Conservation (phyloP, 2,329 filamentous ascomycete species). For the Fusarium xyrophilum region DNA sequence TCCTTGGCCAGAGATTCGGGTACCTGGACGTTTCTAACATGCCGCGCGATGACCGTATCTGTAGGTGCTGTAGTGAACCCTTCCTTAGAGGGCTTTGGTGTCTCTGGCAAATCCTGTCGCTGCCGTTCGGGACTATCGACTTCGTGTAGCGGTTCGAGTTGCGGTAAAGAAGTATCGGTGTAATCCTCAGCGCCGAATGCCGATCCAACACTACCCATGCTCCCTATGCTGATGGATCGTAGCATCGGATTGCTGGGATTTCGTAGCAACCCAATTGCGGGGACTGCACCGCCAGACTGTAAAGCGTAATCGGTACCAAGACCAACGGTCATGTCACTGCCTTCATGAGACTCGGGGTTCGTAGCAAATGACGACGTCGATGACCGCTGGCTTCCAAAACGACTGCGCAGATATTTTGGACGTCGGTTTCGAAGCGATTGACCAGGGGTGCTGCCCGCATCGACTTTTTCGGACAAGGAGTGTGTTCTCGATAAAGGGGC, state of each 20-base stretch:
- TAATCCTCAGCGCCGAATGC: conserved; percentile 64
- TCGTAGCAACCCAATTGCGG: conserved; percentile 59
- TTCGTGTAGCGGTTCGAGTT: conserved; percentile 59
- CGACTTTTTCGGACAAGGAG: conserved; percentile 44
- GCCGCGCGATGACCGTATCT: conserved; percentile 86
- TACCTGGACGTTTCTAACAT: conserved; percentile 88
- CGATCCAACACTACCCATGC: conserved; percentile 88
- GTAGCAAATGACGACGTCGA: conserved; percentile 67
- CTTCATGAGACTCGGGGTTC: conserved; percentile 61
- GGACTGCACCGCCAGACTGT: conserved; percentile 78
- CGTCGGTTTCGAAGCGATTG: conserved; percentile 56
- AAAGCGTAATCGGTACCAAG: conserved; percentile 77
- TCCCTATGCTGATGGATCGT: conserved; percentile 84
- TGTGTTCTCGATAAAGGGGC: conserved; percentile 44
- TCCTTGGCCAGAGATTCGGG: conserved; percentile 87
- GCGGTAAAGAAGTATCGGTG: conserved; percentile 53
- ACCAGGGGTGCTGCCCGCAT: conserved; percentile 57
- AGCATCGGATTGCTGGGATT: conserved; percentile 65
- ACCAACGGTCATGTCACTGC: conserved; percentile 76
- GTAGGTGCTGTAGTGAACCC: conserved; percentile 70
- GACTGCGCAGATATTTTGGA: conserved; percentile 65
- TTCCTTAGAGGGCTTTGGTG: conserved; percentile 69
- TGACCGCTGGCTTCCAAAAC: conserved; percentile 64
- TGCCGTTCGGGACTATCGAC: conserved; percentile 52
- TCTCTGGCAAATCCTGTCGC: conserved; percentile 63